A percentile compares a stretch with the other conserved stretches of the same genome.
Conservation (phyloP, 768 basidiomycete genomes). For the Hericium rajendrae region DNA sequence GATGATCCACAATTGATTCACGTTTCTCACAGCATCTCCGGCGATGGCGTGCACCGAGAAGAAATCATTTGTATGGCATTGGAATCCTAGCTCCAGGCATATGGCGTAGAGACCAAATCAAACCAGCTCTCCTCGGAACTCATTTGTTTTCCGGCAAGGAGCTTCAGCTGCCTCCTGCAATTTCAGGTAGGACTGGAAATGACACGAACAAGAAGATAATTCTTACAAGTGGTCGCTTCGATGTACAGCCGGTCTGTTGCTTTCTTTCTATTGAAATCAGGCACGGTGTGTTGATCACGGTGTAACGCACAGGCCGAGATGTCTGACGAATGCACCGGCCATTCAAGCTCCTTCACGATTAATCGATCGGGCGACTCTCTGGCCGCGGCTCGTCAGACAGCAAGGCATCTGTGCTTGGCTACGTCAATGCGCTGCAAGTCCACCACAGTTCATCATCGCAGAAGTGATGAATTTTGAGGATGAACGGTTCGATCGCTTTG, state of each 20-base stretch:
- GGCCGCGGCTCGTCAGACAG: slow-evolving; percentile 88
- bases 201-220: slow-evolving; percentile 91
- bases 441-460: slow-evolving; percentile 65
- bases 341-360: slow-evolving; percentile 55
- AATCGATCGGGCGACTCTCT: slow-evolving; percentile 50
- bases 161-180: slow-evolving; percentile 69
- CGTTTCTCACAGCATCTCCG: slow-evolving; percentile 40
- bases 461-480: slow-evolving; percentile 58
- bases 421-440: slow-evolving; percentile 85
- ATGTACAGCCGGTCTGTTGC: slow-evolving; percentile 79
- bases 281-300: too few relatives aligned
- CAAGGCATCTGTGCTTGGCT: slow-evolving; percentile 83
- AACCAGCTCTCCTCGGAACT: slow-evolving; percentile 59
- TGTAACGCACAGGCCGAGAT: slow-evolving; percentile 24
- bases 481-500: slow-evolving; percentile 79
- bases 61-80: slow-evolving; percentile 85
- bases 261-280: background rate
- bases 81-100: slow-evolving; percentile 55
- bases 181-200: slow-evolving; percentile 73
- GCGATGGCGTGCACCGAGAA: slow-evolving; percentile 58
- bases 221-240: slow-evolving; percentile 88
- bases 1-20: background rate
- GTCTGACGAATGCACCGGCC: slow-evolving; percentile 81
- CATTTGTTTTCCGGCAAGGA: slow-evolving; percentile 66
- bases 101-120: slow-evolving; percentile 66